A percentile compares a stretch with the other conserved stretches of the same genome.
These are phyloP conservation scores for Prunus mira DNA, from an alignment of 306 rosid genomes.

Conservation along the genomic window DNA sequence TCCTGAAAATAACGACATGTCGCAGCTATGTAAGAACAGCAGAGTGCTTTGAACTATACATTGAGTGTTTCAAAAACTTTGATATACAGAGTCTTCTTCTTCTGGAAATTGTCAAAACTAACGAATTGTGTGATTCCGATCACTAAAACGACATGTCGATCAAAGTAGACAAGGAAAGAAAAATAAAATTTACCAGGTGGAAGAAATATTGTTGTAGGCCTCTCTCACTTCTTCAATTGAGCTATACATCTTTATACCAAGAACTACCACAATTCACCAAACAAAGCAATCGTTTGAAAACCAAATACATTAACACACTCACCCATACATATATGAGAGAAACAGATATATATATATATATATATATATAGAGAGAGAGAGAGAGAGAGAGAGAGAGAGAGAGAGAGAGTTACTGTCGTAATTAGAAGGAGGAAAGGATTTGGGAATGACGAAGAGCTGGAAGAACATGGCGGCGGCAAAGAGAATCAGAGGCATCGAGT, in stretches of 20 bases:
- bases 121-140: not conserved
- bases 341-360: no score
- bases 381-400: not conserved
- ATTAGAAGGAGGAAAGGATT: slow-evolving; percentile 75
- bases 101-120: not conserved
- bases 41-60: not conserved
- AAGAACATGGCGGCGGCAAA: slow-evolving; percentile 60
- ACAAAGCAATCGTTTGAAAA: not conserved
- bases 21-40: slow-evolving; percentile 17
- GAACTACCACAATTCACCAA: slow-evolving; percentile 37
- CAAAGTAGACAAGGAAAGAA: not conserved
- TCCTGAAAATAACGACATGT: slow-evolving; percentile 51
- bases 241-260: slow-evolving; percentile 45
- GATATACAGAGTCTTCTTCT: not conserved
- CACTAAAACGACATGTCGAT: not conserved
- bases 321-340: not conserved
- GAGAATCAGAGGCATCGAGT: slow-evolving; percentile 63
- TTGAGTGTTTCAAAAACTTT: not conserved
- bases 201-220: slow-evolving; percentile 53
- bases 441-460: slow-evolving; percentile 78
- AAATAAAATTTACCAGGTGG: slow-evolving; percentile 49
- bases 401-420: slow-evolving; percentile 54
- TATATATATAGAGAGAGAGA: not conserved
- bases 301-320: not conserved
- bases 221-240: slow-evolving; percentile 61